A percentile compares a stretch with the other conserved stretches of the same genome.
Conservation (phyloP, 257 asterid genomes). For the Nicotiana noctiflora region DNA sequence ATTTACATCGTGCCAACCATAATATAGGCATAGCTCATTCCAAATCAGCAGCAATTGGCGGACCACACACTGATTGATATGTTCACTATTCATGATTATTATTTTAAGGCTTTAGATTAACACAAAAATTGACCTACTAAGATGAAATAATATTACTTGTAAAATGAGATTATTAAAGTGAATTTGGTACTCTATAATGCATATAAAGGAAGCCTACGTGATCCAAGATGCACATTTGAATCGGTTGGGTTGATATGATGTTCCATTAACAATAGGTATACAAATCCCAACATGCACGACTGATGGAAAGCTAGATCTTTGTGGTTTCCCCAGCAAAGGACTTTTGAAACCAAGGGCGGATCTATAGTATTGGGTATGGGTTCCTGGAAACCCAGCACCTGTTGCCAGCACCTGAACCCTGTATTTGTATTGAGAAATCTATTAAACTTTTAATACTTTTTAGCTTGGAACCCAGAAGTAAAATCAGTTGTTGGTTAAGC, state of each 20-base stretch:
- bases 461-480: too few relatives aligned
- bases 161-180: background rate
- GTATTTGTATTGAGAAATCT: too few relatives aligned
- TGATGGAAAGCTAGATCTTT: conserved; percentile 4
- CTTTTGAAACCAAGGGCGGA: background rate
- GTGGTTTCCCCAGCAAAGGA: background rate
- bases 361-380: too few relatives aligned
- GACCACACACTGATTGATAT: background rate
- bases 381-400: too few relatives aligned
- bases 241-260: background rate
- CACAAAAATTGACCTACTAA: background rate
- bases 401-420: too few relatives aligned
- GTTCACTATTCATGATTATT: background rate
- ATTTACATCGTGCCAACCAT: background rate
- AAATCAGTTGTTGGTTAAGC: too few relatives aligned
- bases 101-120: background rate
- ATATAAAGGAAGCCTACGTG: background rate
- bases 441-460: too few relatives aligned
- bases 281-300: background rate
- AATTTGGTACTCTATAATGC: background rate
- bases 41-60: background rate
- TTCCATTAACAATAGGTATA: background rate
- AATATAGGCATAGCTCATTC: background rate
- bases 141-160: background rate
- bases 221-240: background rate